Percentiles rank a stretch among this genome's conserved stretches.
Evolutionary conservation across 768 basidiomycete species (phyloP).

Genomic region (Coprinopsis sp.): DNA sequence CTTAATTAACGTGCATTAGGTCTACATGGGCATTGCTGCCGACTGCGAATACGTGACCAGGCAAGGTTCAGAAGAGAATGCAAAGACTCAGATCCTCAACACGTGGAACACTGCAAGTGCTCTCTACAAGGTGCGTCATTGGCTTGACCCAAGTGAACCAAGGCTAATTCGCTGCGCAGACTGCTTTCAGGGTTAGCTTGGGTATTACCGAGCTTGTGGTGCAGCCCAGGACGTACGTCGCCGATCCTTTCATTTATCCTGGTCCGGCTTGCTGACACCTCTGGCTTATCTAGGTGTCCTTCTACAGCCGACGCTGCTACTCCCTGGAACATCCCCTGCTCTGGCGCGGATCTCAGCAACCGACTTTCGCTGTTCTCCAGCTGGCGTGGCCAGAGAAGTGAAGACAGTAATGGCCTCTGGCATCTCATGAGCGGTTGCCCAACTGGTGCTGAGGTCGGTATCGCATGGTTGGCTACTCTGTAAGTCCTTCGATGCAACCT

Average conservation of each 20-base stretch:
- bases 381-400: constrained; percentile 72
- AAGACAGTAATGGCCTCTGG: constrained; percentile 81
- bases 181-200: constrained; percentile 79
- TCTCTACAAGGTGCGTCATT: constrained; percentile 54
- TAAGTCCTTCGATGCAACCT: constrained; percentile 33
- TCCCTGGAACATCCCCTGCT: constrained; percentile 79
- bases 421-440: constrained; percentile 85
- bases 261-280: constrained; percentile 1
- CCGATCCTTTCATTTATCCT: background rate
- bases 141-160: background rate
- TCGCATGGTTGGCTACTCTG: constrained; percentile 84
- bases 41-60: constrained; percentile 74
- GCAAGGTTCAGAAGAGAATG: constrained; percentile 61
- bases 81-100: constrained; percentile 69
- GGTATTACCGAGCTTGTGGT: constrained; percentile 79
- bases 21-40: constrained; percentile 84
- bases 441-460: constrained; percentile 78
- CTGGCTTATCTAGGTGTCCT: constrained; percentile 50
- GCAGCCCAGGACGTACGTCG: constrained; percentile 45
- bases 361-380: constrained; percentile 75
- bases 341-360: constrained; percentile 50
- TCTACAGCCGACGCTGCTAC: constrained; percentile 39
- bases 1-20: constrained; percentile 22
- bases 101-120: constrained; percentile 76
- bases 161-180: constrained; percentile 24